Conservation (phyloP, 352 stramenopile species). For the Phytophthora citrophthora region DNA sequence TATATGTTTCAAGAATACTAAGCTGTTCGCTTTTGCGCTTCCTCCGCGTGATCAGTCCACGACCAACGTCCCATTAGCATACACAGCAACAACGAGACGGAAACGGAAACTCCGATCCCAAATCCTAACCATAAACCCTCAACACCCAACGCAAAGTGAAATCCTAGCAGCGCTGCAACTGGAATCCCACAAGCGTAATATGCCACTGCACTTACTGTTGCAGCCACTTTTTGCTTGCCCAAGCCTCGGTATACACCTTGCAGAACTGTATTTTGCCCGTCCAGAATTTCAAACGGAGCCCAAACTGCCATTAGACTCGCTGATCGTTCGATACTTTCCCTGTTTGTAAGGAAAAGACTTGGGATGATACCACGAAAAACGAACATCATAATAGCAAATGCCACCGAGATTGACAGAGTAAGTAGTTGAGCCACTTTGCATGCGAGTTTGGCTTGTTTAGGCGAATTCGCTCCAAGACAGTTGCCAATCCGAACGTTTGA, state of each 20-base stretch:
- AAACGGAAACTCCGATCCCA: constrained; percentile 48
- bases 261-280: constrained; percentile 69
- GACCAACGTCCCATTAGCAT: constrained; percentile 20
- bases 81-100: constrained; percentile 10
- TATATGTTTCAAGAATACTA: background rate
- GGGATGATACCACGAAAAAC: constrained; percentile 50
- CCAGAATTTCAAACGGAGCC: constrained; percentile 69
- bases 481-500: constrained; percentile 82
- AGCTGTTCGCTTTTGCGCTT: constrained; percentile 41
- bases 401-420: constrained; percentile 33
- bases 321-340: constrained; percentile 42
- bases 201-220: constrained; percentile 68
- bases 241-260: constrained; percentile 79
- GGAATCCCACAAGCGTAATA: constrained; percentile 84
- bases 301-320: constrained; percentile 61
- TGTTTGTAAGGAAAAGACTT: constrained; percentile 48
- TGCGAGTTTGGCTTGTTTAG: constrained; percentile 51
- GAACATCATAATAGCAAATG: constrained; percentile 48
- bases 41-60: constrained; percentile 43
- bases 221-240: constrained; percentile 69
- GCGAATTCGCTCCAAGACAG: constrained; percentile 67
- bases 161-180: constrained; percentile 59
- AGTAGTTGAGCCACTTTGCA: constrained; percentile 50
- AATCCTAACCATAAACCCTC: constrained; percentile 87
- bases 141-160: constrained; percentile 48